These are phyloP conservation scores for Asterionellopsis glacialis DNA, from an alignment of 108 stramenopile species.

Conservation along the genomic window DNA sequence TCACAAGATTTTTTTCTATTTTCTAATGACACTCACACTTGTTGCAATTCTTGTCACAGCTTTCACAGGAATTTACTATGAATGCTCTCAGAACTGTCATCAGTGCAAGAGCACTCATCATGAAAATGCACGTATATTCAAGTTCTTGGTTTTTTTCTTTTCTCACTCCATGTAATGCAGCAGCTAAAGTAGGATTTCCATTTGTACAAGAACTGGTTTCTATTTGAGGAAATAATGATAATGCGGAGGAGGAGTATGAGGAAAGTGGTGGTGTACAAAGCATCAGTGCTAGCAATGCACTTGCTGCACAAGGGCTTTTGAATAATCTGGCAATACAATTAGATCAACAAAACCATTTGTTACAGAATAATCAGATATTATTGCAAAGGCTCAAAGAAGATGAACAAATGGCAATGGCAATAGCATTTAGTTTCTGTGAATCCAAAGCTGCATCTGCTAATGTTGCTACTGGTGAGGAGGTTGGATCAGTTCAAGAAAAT, in stretches of 20 bases:
- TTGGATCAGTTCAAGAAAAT: not conserved
- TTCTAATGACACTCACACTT: no score
- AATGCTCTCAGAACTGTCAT: no score
- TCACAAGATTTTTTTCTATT: no score
- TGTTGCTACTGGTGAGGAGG: not conserved
- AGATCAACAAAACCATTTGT: slow-evolving; percentile 4
- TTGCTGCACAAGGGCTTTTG: slow-evolving; percentile 7
- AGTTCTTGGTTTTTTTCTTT: no score
- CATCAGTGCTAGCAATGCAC: not conserved
- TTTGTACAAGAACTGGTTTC: slow-evolving; percentile 16
- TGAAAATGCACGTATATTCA: no score
- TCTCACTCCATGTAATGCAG: no score
- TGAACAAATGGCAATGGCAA: slow-evolving; percentile 82
- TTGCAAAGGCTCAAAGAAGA: slow-evolving; percentile 74
- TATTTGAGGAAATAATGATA: slow-evolving; percentile 1
- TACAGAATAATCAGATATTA: slow-evolving; percentile 3
- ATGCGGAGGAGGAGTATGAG: slow-evolving; percentile 12
- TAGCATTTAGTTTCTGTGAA: slow-evolving; percentile 70
- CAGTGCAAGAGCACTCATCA: no score
- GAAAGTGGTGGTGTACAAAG: not conserved
- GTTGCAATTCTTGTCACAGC: no score
- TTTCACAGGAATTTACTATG: no score
- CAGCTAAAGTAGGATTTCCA: slow-evolving; percentile 36
- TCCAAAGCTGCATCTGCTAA: slow-evolving; percentile 2
- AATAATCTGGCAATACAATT: not conserved